Percentiles rank a stretch among this genome's conserved stretches.
Evolutionary conservation across 495 filamentous ascomycete species (phyloP).

Genomic region (Penicillium verhagenii): DNA sequence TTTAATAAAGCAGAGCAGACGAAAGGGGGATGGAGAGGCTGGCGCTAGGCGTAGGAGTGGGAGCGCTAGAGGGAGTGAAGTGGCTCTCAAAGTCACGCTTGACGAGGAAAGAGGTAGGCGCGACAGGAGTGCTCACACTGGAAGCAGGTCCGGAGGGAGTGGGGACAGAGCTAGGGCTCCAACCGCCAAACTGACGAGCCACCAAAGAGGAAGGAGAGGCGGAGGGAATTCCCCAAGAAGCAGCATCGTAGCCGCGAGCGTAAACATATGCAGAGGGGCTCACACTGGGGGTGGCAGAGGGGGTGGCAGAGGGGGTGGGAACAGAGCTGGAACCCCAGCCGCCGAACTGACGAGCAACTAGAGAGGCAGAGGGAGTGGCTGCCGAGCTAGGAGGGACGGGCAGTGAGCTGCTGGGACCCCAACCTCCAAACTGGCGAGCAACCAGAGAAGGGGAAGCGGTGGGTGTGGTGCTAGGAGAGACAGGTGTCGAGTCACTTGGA

Average conservation of each 20-base stretch:
- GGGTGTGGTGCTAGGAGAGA: not conserved
- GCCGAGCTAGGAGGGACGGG: not conserved
- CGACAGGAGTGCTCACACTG: conserved; percentile 4
- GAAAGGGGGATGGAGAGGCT: not conserved
- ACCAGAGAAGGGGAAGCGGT: conserved; percentile 4
- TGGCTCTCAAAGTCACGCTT: not conserved
- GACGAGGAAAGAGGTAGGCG: conserved; percentile 8
- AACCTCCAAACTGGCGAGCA: conserved; percentile 8
- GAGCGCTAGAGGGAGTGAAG: not conserved
- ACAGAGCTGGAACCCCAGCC: conserved; percentile 6
- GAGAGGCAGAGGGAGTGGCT: not conserved
- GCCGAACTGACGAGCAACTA: conserved; percentile 12
- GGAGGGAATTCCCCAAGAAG: conserved; percentile 3
- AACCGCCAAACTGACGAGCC: not conserved
- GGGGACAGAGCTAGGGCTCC: not conserved
- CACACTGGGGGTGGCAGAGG: conserved; percentile 5
- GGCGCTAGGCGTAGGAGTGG: not conserved
- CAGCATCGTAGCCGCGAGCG: conserved; percentile 1
- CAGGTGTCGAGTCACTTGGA: not conserved
- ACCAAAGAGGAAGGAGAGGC: conserved; percentile 1
- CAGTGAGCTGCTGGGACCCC: not conserved
- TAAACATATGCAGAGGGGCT: not conserved
- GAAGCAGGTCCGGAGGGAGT: not conserved
- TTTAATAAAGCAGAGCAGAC: not conserved
- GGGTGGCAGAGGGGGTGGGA: conserved; percentile 6